These are phyloP conservation scores for Trifolium dubium DNA, from an alignment of 306 rosid species.

Conservation along the genomic window DNA sequence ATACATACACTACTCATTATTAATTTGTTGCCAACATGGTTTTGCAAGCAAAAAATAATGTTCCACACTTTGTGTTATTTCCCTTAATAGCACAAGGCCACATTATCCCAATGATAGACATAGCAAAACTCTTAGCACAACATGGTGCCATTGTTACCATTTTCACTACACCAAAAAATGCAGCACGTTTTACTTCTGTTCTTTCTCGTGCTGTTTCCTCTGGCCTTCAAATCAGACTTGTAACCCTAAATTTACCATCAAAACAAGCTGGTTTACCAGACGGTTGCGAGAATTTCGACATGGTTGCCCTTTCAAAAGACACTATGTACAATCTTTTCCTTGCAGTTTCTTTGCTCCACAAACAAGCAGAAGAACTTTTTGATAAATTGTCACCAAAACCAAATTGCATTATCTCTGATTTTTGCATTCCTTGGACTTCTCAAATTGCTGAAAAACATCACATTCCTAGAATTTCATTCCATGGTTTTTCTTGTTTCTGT, in stretches of 20 bases:
- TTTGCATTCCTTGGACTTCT: constrained; percentile 59
- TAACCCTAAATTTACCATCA: constrained; percentile 39
- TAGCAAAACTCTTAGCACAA: constrained; percentile 49
- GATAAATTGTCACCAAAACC: constrained; percentile 47
- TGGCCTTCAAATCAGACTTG: constrained; percentile 37
- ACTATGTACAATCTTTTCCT: not conserved
- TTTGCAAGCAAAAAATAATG: constrained; percentile 11
- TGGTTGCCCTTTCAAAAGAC: constrained; percentile 24
- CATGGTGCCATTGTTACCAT: constrained; percentile 47
- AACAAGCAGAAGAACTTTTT: constrained; percentile 46
- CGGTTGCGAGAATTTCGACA: constrained; percentile 61
- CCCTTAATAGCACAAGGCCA: constrained; percentile 55
- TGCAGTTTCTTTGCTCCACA: constrained; percentile 41
- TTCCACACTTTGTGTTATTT: constrained; percentile 43
- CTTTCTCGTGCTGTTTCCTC: constrained; percentile 43
- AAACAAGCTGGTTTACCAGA: constrained; percentile 56
- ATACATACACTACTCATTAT: not conserved
- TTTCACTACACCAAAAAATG: constrained; percentile 53
- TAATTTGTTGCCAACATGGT: constrained; percentile 24
- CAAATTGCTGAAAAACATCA: constrained; percentile 45
- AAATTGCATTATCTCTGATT: constrained; percentile 63
- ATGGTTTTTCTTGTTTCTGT: constrained; percentile 45
- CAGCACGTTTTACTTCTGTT: constrained; percentile 43
- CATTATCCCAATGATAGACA: constrained; percentile 49
- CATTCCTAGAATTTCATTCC: constrained; percentile 64